phyloP scores from a whole-genome alignment of 768 basidiomycete genomes.

The Kwoniella botswanensis region DNA sequence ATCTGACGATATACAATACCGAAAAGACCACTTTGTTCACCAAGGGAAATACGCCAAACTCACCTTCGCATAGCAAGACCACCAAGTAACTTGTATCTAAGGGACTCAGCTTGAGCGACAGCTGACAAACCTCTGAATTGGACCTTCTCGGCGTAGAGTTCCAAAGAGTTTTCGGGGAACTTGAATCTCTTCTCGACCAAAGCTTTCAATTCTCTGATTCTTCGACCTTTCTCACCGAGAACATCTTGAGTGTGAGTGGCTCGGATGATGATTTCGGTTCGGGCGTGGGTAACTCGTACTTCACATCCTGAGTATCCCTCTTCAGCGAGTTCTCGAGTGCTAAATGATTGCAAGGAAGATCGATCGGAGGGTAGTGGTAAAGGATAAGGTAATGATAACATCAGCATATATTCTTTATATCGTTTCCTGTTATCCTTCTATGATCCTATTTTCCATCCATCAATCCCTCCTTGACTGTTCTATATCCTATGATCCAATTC shows the following conservation, averaged over 20 bases:
- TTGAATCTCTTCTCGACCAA: slow-evolving; percentile 99
- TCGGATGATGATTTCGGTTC: slow-evolving; percentile 99
- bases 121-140: slow-evolving; percentile 97
- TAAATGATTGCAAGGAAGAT: slow-evolving; percentile 14
- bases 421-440: too few relatives aligned
- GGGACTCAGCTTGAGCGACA: slow-evolving; percentile 96
- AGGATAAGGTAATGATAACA: background rate
- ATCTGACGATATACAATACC: too few relatives aligned
- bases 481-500: too few relatives aligned
- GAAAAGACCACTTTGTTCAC: background rate
- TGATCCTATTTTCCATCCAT: too few relatives aligned
- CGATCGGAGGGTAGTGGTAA: background rate
- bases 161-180: slow-evolving; percentile 98
- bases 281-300: slow-evolving; percentile 98
- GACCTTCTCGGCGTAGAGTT: slow-evolving; percentile 99
- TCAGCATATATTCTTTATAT: background rate
- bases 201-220: slow-evolving; percentile 96
- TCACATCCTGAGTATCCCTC: slow-evolving; percentile 99
- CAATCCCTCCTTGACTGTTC: too few relatives aligned
- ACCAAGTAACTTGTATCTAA: slow-evolving; percentile 98
- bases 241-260: slow-evolving; percentile 97
- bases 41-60: slow-evolving; percentile 50
- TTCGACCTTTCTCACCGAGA: slow-evolving; percentile 97
- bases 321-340: slow-evolving; percentile 84
- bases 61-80: slow-evolving; percentile 98